Percentiles rank a stretch among this genome's conserved stretches.
These are phyloP conservation scores for Calonectria naviculata DNA, from an alignment of 2,329 filamentous ascomycete species.

Conservation along the genomic window DNA sequence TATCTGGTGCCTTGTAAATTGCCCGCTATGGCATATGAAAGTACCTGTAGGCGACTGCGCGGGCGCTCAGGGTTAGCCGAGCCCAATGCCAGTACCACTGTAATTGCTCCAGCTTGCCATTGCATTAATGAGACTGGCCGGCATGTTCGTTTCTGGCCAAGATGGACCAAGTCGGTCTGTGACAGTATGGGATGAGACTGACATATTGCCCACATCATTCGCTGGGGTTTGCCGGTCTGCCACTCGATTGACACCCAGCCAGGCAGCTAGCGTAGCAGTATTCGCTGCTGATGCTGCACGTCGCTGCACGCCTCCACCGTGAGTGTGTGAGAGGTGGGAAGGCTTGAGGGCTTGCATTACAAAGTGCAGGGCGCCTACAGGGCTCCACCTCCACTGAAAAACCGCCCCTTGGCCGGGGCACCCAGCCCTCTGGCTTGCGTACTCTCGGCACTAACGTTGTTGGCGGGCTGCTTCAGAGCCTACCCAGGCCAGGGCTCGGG, in stretches of 20 bases:
- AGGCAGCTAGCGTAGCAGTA: conserved; percentile 12
- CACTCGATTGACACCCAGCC: background rate
- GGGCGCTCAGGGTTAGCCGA: background rate
- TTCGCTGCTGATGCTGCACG: background rate
- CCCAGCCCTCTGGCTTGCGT: conserved; percentile 1
- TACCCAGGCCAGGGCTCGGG: background rate
- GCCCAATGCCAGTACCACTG: background rate
- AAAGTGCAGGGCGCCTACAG: conserved; percentile 4
- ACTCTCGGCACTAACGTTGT: background rate
- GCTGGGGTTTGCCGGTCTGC: background rate
- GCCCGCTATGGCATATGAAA: conserved; percentile 16
- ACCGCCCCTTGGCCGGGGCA: background rate
- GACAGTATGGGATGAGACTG: conserved; percentile 6
- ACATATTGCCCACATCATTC: background rate
- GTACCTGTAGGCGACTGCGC: conserved; percentile 1
- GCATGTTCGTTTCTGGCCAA: conserved; percentile 9
- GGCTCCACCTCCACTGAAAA: conserved; percentile 18
- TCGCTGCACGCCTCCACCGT: background rate
- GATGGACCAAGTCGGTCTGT: background rate
- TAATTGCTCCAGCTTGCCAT: conserved; percentile 5
- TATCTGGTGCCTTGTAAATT: conserved; percentile 22
- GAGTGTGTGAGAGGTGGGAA: background rate
- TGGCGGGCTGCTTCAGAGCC: conserved; percentile 2
- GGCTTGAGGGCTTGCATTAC: conserved; percentile 18
- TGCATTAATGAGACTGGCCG: conserved; percentile 20